A percentile compares a stretch with the other conserved stretches of the same genome.
Evolutionary conservation across 345 rosid species (phyloP).

Genomic region (Gossypium mustelinum): DNA sequence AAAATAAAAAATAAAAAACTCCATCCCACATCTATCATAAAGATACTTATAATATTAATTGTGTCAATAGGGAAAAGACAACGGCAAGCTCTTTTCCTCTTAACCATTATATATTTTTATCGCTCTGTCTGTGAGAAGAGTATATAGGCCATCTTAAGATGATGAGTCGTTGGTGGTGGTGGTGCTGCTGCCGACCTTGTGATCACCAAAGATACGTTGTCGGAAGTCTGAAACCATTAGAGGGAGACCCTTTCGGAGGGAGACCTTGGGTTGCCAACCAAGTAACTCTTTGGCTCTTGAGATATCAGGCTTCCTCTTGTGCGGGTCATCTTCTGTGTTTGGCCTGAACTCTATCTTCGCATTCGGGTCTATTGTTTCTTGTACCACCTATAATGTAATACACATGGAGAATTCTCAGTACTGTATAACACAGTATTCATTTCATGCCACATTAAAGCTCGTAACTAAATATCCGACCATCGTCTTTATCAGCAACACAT

Average conservation of each 20-base stretch:
- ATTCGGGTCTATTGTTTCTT: constrained; percentile 89
- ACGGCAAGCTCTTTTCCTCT: background rate
- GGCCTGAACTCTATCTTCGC: constrained; percentile 91
- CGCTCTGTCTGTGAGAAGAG: background rate
- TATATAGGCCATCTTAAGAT: constrained; percentile 26
- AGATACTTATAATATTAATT: constrained; percentile 5
- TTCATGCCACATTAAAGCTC: too few relatives aligned
- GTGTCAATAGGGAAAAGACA: background rate
- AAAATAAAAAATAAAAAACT: background rate
- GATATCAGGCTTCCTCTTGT: constrained; percentile 99
- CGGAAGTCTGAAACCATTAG: constrained; percentile 90
- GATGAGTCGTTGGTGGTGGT: constrained; percentile 26
- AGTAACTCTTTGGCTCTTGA: constrained; percentile 80
- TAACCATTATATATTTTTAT: constrained; percentile 4
- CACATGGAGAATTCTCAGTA: background rate
- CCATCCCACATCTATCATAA: background rate
- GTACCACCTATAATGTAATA: constrained; percentile 73
- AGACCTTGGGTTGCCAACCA: constrained; percentile 91
- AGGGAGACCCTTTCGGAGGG: constrained; percentile 87
- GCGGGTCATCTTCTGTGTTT: constrained; percentile 97
- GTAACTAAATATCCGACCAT: too few relatives aligned
- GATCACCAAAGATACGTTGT: constrained; percentile 90
- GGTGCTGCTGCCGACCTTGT: constrained; percentile 44
- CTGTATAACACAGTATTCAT: too few relatives aligned
- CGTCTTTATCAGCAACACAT: too few relatives aligned